phyloP scores from a whole-genome alignment of 768 basidiomycete species.

The Tylopilus cervinicoccineus region DNA sequence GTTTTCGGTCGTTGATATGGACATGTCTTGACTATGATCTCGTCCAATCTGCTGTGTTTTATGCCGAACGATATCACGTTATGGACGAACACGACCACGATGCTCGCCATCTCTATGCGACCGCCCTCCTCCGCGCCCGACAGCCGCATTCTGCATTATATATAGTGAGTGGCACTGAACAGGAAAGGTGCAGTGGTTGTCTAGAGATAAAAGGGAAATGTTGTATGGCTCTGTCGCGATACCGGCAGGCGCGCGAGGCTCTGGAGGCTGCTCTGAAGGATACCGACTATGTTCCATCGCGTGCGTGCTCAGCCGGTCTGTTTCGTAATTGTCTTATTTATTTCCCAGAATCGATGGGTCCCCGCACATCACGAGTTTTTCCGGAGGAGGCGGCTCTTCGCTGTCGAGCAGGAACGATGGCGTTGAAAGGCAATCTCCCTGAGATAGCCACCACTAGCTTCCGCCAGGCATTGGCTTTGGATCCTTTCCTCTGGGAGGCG shows the following conservation, averaged over 20 bases:
- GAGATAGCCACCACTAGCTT: constrained; percentile 72
- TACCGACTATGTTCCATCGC: constrained; percentile 47
- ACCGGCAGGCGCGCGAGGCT: constrained; percentile 72
- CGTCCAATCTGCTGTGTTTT: constrained; percentile 78
- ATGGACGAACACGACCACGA: constrained; percentile 71
- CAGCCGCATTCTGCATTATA: constrained; percentile 73
- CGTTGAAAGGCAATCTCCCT: constrained; percentile 73
- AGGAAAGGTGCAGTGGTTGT: constrained; percentile 68
- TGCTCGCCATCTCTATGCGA: constrained; percentile 82
- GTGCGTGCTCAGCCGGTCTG: constrained; percentile 38
- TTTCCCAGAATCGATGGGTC: constrained; percentile 50
- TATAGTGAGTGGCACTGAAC: constrained; percentile 60
- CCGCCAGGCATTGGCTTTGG: constrained; percentile 61
- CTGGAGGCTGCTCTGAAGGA: constrained; percentile 60
- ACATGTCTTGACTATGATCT: constrained; percentile 81
- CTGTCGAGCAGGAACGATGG: constrained; percentile 74
- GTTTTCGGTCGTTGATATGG: constrained; percentile 74
- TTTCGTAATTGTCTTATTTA: constrained; percentile 11
- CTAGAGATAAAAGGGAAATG: constrained; percentile 77
- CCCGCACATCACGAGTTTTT: constrained; percentile 52
- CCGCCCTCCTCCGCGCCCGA: constrained; percentile 62
- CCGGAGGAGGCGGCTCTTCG: constrained; percentile 71
- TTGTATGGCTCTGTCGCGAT: constrained; percentile 65
- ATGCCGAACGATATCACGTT: constrained; percentile 80
- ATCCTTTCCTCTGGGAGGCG: constrained; percentile 90